A percentile compares a stretch with the other conserved stretches of the same genome.
These are phyloP conservation scores for Dalbergia cultrata DNA, from an alignment of 306 rosid genomes.

Conservation along the genomic window DNA sequence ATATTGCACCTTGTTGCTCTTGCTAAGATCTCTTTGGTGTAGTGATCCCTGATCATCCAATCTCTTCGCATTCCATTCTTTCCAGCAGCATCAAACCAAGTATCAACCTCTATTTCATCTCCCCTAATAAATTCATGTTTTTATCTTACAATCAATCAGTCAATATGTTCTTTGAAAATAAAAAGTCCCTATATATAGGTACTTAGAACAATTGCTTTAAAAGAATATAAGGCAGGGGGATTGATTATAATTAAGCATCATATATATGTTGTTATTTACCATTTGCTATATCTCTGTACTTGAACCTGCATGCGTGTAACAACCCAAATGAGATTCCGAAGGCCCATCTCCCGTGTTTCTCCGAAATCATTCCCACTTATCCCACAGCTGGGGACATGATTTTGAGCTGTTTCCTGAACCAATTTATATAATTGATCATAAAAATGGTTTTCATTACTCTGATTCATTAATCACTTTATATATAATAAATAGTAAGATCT, in stretches of 20 bases:
- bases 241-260: background rate
- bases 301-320: constrained; percentile 89
- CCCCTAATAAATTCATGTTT: constrained; percentile 70
- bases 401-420: constrained; percentile 85
- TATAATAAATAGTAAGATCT: too few relatives aligned
- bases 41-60: constrained; percentile 86
- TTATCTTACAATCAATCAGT: background rate
- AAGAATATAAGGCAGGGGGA: background rate
- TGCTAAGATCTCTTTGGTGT: constrained; percentile 73
- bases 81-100: constrained; percentile 95
- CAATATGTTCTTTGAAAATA: background rate
- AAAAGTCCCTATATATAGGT: too few relatives aligned
- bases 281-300: constrained; percentile 83
- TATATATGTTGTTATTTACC: constrained; percentile 52
- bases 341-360: constrained; percentile 88
- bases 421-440: background rate
- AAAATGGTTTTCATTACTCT: too few relatives aligned
- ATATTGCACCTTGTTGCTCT: constrained; percentile 82
- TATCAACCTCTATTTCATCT: constrained; percentile 87
- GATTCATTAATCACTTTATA: too few relatives aligned
- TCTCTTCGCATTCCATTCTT: constrained; percentile 97
- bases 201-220: too few relatives aligned
- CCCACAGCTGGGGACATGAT: constrained; percentile 86
- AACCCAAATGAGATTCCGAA: constrained; percentile 89
- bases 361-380: constrained; percentile 89